Base-by-base conservation (phyloP, 1,284 basidiomycete species). In the Cystobasidiaceae sp. region DNA sequence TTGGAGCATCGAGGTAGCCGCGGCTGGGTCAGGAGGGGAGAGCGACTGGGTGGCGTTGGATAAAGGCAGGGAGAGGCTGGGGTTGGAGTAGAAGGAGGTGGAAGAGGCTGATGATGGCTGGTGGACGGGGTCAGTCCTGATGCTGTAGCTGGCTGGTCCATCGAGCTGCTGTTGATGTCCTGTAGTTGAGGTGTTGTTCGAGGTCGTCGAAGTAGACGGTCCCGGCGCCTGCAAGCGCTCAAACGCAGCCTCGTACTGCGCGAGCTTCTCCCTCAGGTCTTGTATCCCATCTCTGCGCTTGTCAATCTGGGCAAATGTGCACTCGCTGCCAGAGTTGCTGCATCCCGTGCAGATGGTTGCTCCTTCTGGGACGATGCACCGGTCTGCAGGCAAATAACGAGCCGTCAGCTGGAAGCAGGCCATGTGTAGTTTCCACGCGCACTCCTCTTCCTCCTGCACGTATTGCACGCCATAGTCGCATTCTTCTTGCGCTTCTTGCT, bases 401-500 rank as follows among this genome's bases (percentile, higher is more conserved):
- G n/a, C n/a, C n/a, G n/a, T n/a, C n/a, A n/a, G n/a, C n/a, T n/a
- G n/a, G n/a, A n/a, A n/a, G n/a, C n/a, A n/a, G n/a, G n/a, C n/a
- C n/a, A n/a, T n/a, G n/a, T n/a, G n/a, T n/a, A n/a, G n/a, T n/a
- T n/a, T n/a, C n/a, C n/a, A n/a, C n/a, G n/a, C n/a, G n/a, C n/a
- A n/a, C n/a, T 54, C 7, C 60, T 21, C 32, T 54, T 62, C 21
- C 50, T 48, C 27, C 60, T 33, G 46, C 60, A 62, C 2, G 33
- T 45, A 32, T 62, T 50, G 60, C 60, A 62, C 25, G 60, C 60
- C 49, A 52, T 52, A 23, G 60, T 50, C 25, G 60, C 60, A 25
- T 62, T 62, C 60, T 62, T 62, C 48, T 50, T 39, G 23, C 60
- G 30, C 23, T 62, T 52, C 54, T 56, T 56, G 50, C n/a, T 34